A percentile compares a stretch with the other conserved stretches of the same genome.
These are phyloP conservation scores for Cadophora sp. DNA, from an alignment of 2,329 filamentous ascomycete genomes.

Conservation along the genomic window DNA sequence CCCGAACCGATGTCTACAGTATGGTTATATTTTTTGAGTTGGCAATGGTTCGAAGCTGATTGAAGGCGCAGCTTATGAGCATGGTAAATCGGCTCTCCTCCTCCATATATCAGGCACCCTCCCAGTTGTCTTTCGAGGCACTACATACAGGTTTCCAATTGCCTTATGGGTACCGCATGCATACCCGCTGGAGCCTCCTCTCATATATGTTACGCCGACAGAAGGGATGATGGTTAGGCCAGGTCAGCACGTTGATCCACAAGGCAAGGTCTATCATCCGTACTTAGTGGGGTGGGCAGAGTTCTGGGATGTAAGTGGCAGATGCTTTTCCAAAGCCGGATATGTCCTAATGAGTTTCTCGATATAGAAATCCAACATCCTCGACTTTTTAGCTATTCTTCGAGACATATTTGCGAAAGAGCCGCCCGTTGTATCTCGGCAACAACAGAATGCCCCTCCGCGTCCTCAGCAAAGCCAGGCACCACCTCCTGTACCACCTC, in stretches of 20 bases:
- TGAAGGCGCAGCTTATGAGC: slow-evolving; percentile 74
- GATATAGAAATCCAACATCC: slow-evolving; percentile 76
- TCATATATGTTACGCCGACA: slow-evolving; percentile 88
- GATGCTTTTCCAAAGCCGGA: background rate
- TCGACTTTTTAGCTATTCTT: slow-evolving; percentile 83
- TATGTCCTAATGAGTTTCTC: slow-evolving; percentile 13
- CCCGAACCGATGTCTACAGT: slow-evolving; percentile 96
- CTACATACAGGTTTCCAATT: slow-evolving; percentile 88
- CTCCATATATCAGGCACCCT: slow-evolving; percentile 87
- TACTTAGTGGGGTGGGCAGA: slow-evolving; percentile 90
- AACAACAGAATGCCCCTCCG: slow-evolving; percentile 56
- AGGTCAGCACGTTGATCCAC: slow-evolving; percentile 92
- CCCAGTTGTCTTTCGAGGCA: slow-evolving; percentile 89
- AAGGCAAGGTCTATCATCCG: slow-evolving; percentile 93
- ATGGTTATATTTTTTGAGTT: slow-evolving; percentile 45
- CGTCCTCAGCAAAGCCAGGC: slow-evolving; percentile 48
- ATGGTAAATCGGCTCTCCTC: slow-evolving; percentile 84
- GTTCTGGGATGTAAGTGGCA: slow-evolving; percentile 81
- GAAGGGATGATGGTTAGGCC: slow-evolving; percentile 89
- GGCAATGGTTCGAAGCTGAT: slow-evolving; percentile 39
- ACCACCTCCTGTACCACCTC: slow-evolving; percentile 74
- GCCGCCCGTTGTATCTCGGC: slow-evolving; percentile 83
- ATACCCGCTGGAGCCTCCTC: slow-evolving; percentile 85
- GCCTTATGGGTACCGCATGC: slow-evolving; percentile 92
- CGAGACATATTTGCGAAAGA: slow-evolving; percentile 93